Base-by-base conservation (phyloP, 352 stramenopile species). In the Thalassiosira mediterranea region DNA sequence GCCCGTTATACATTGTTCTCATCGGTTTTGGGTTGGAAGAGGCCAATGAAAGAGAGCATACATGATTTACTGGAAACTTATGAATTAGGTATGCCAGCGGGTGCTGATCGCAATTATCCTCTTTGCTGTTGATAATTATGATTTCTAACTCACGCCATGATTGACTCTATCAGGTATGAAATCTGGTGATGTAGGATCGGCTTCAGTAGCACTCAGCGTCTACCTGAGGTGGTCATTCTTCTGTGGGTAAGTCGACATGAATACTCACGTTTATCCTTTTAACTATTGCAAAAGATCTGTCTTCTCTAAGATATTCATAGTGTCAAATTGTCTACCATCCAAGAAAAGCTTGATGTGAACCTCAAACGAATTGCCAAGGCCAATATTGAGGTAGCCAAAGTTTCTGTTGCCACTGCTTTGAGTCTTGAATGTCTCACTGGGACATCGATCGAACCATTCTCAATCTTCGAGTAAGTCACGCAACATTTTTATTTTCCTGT, bases 381-480 rank as follows among this genome's bases (percentile, higher is more conserved):
- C 29, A 61, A 61, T n/a, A 44, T 3, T 5, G 52, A 61, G 19
- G 8, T 3, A 17, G 13, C 29, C 7, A 61, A 61, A 46, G 13
- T 46, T 3, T 8, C 26, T n/a, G 8, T 46, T 21, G 3, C 42
- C 13, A 5, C 37, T 44, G 21, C 2, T 10, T 13, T 46, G 3
- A 40, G 37, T 5, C 3, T 61, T 13, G 29, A 61, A 11, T 57
- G 15, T 57, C 48, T 57, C 48, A 23, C 29, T n/a, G n/a, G 48
- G 17, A 29, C 13, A 29, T 15, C 48, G 23, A 34, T 15, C 11
- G 23, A 57, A 31, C 29, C 48, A 23, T 57, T 57, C 48, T 26
- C 48, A 7, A 57, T 57, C 48, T 57, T 57, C 29, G 48, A 57
- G 48, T 57, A 57, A 7, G 48, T 57, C 48, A 31, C 29, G 15